Evolutionary conservation across 345 rosid genomes (phyloP), one percentile per base, ranked within the genome.

Genomic region (Murraya paniculata): DNA sequence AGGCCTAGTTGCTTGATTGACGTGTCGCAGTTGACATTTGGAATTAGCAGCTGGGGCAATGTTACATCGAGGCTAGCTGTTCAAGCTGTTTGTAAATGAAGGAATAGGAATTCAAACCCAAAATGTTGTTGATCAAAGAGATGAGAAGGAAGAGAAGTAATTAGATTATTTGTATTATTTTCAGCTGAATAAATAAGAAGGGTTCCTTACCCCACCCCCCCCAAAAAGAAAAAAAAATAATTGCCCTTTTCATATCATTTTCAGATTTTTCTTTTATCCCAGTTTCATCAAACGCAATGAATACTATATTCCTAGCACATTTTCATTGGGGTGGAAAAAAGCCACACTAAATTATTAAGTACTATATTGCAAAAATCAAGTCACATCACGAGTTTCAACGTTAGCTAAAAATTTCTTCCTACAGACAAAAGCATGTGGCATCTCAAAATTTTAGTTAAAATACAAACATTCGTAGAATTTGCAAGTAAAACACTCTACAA

Each of bases 21-120:
- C 50, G 84, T 83, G 10, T 77, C 84, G 0, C 81, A 77, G n/a
- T 65, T 16, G 7, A 70, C 82, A 27, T 80, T 87, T 33, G 90
- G 84, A 61, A 62, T 82, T 9, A 78, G 64, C 2, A 69, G 45
- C 21, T 61, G 78, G 27, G 77, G 68, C 8, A 64, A 57, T 4
- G 21, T 65, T 10, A 71, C 72, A 48, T 77, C 75, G 57, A 81
- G 83, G 80, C 62, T 86, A 2, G 85, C 87, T 1, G 85, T 83
- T 11, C 78, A 86, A 80, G 85, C 84, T 25, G 33, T 77, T 45
- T 86, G 85, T 50, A 71, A 72, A 14, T 61, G 45, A 68, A 57
- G 8, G 21, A 53, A 53, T 18, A 19, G 2, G 57, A 53, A 6
- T 53, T 53, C 1, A 25, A 4, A 41, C 13, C 1, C 3, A 10